A percentile compares a stretch with the other conserved stretches of the same genome.
These are phyloP conservation scores for Clonostachys chloroleuca DNA, from an alignment of 2,329 filamentous ascomycete species.

Conservation along the genomic window DNA sequence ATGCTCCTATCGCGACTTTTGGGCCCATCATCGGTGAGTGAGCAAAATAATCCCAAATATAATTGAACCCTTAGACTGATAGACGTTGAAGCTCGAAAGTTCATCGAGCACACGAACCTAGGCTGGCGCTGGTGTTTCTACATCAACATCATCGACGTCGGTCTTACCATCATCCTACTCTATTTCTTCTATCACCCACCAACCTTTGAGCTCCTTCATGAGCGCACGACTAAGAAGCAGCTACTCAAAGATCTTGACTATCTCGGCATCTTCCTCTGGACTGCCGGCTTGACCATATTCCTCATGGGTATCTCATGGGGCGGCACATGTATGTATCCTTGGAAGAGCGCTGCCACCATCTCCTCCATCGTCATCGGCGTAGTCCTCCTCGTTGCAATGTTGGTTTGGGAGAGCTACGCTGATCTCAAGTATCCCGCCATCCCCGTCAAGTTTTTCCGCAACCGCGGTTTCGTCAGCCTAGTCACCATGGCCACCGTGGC, in stretches of 20 bases:
- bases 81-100: conserved; percentile 16
- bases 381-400: conserved; percentile 22
- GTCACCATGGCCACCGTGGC: conserved; percentile 26
- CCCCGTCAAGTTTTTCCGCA: conserved; percentile 27
- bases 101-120: conserved; percentile 23
- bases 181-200: conserved; percentile 35
- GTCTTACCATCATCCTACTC: conserved; percentile 23
- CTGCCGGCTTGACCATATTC: conserved; percentile 35
- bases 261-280: conserved; percentile 38
- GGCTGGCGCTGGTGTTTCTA: conserved; percentile 35
- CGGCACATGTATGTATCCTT: conserved; percentile 32
- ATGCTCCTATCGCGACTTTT: conserved; percentile 23
- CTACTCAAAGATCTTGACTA: conserved; percentile 32
- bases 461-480: conserved; percentile 26
- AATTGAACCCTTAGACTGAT: not conserved
- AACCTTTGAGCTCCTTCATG: conserved; percentile 29
- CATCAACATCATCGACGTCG: conserved; percentile 29
- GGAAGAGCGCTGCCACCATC: conserved; percentile 33
- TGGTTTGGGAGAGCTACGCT: conserved; percentile 26
- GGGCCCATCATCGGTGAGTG: conserved; percentile 24
- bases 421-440: conserved; percentile 27
- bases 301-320: conserved; percentile 41
- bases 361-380: conserved; percentile 27
- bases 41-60: not conserved
- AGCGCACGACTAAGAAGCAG: conserved; percentile 25